These are phyloP conservation scores for Pseudopyricularia javanii DNA, from an alignment of 2,329 filamentous ascomycete genomes.

Conservation along the genomic window DNA sequence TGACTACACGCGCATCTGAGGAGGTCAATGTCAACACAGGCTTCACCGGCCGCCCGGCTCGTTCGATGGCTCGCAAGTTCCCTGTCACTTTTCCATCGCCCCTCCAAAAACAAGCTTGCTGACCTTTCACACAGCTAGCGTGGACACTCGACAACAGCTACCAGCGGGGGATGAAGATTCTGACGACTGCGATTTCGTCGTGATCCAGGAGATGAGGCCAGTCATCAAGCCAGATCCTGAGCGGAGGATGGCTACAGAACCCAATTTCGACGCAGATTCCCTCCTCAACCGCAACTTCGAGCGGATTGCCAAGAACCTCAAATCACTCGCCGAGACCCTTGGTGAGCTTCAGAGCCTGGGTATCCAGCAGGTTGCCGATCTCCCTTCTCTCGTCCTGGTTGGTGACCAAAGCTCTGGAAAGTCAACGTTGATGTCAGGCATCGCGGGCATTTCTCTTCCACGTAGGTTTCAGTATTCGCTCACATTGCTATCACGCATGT, in stretches of 20 bases:
- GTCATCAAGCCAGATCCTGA: slow-evolving; percentile 1
- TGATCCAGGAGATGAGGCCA: slow-evolving; percentile 9
- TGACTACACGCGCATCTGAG: neutral
- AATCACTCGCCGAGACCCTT: slow-evolving; percentile 52
- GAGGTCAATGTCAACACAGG: neutral
- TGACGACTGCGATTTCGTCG: slow-evolving; percentile 11
- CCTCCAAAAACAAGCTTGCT: neutral
- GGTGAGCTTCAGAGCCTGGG: slow-evolving; percentile 60
- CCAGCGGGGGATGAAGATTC: neutral
- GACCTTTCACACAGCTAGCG: slow-evolving; percentile 12
- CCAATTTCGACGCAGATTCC: neutral
- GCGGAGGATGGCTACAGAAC: neutral
- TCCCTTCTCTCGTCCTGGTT: slow-evolving; percentile 72
- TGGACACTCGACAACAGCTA: slow-evolving; percentile 10
- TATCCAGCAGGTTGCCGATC: slow-evolving; percentile 55
- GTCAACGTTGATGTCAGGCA: slow-evolving; percentile 53
- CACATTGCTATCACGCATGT: neutral
- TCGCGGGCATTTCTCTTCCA: slow-evolving; percentile 60
- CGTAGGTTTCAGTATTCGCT: slow-evolving; percentile 21
- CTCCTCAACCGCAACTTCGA: slow-evolving; percentile 1
- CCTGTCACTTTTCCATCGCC: neutral
- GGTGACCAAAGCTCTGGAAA: slow-evolving; percentile 83
- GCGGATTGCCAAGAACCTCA: slow-evolving; percentile 47
- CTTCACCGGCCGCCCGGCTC: slow-evolving; percentile 4
- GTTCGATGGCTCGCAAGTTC: slow-evolving; percentile 14